A percentile compares a stretch with the other conserved stretches of the same genome.
Evolutionary conservation across 2,329 filamentous ascomycete genomes (phyloP).

Genomic region (Sporothrix phasma): DNA sequence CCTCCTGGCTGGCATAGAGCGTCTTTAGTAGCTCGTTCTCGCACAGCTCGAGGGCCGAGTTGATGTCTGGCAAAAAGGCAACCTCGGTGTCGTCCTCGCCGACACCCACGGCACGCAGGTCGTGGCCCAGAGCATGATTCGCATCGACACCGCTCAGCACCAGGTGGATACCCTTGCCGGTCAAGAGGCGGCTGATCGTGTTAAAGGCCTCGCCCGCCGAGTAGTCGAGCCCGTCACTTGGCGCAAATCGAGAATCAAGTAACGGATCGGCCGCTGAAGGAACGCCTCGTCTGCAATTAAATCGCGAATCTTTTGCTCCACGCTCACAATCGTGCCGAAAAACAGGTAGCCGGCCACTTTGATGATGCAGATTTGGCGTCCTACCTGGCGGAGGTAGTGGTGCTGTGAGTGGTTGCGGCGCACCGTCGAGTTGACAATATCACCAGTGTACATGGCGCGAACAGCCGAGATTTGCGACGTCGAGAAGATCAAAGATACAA

Average conservation of each 20-base stretch:
- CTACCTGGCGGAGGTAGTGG: slow-evolving; percentile 74
- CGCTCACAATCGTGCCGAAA: slow-evolving; percentile 93
- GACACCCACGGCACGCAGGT: slow-evolving; percentile 74
- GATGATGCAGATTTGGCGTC: slow-evolving; percentile 78
- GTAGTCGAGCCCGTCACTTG: slow-evolving; percentile 92
- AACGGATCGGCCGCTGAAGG: slow-evolving; percentile 68
- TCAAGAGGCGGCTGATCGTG: slow-evolving; percentile 75
- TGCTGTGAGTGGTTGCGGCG: slow-evolving; percentile 83
- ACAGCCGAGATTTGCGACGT: slow-evolving; percentile 85
- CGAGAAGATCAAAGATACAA: slow-evolving; percentile 82
- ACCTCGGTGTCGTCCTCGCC: slow-evolving; percentile 64
- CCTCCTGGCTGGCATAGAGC: slow-evolving; percentile 61
- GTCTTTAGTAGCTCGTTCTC: slow-evolving; percentile 87
- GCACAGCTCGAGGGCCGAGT: slow-evolving; percentile 85
- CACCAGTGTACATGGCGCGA: slow-evolving; percentile 79
- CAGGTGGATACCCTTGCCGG: slow-evolving; percentile 66
- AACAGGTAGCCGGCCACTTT: slow-evolving; percentile 95
- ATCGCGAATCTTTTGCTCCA: slow-evolving; percentile 76
- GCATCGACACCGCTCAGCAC: slow-evolving; percentile 75
- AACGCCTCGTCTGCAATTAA: slow-evolving; percentile 80
- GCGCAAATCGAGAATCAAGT: slow-evolving; percentile 77
- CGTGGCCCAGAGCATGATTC: slow-evolving; percentile 64
- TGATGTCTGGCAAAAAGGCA: slow-evolving; percentile 76
- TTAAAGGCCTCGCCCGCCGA: slow-evolving; percentile 93
- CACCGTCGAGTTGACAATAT: slow-evolving; percentile 84